phyloP scores from a whole-genome alignment of 192 early-diverging fungal species.

The Funneliformis mosseae region DNA sequence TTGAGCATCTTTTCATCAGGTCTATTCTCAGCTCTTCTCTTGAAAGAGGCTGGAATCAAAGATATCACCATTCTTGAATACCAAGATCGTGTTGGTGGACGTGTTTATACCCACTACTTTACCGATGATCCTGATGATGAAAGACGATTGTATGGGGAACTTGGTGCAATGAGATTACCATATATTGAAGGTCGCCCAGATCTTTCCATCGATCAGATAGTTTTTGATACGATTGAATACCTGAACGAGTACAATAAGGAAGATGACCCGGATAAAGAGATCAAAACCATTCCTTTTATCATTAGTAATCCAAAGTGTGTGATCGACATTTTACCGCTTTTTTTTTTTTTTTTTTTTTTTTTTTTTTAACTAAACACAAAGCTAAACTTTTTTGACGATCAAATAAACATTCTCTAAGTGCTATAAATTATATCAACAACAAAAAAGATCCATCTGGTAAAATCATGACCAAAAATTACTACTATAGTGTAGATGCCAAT shows the following conservation, averaged over 20 bases:
- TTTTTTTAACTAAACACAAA: no score
- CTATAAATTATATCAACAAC: not conserved
- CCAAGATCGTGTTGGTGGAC: slow-evolving; percentile 35
- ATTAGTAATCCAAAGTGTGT: slow-evolving; percentile 31
- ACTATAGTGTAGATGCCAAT: not conserved
- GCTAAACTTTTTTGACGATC: no score
- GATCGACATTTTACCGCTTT: no score
- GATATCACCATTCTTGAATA: slow-evolving; percentile 38
- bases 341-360: no score
- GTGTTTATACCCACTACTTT: slow-evolving; percentile 41
- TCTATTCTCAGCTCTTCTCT: slow-evolving; percentile 34
- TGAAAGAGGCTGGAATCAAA: slow-evolving; percentile 36
- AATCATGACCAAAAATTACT: not conserved
- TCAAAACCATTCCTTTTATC: slow-evolving; percentile 35
- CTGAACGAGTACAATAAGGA: slow-evolving; percentile 31
- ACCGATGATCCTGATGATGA: slow-evolving; percentile 20
- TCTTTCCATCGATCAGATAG: slow-evolving; percentile 25
- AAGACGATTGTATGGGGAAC: slow-evolving; percentile 31
- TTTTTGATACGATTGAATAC: slow-evolving; percentile 37
- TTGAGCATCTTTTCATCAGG: not conserved
- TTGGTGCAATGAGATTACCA: slow-evolving; percentile 38
- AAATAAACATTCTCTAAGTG: no score
- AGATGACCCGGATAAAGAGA: not conserved
- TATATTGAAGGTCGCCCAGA: slow-evolving; percentile 11
- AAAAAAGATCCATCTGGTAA: not conserved